These are phyloP conservation scores for Rhodotorula diobovata DNA, from an alignment of 768 basidiomycete genomes.

Conservation along the genomic window DNA sequence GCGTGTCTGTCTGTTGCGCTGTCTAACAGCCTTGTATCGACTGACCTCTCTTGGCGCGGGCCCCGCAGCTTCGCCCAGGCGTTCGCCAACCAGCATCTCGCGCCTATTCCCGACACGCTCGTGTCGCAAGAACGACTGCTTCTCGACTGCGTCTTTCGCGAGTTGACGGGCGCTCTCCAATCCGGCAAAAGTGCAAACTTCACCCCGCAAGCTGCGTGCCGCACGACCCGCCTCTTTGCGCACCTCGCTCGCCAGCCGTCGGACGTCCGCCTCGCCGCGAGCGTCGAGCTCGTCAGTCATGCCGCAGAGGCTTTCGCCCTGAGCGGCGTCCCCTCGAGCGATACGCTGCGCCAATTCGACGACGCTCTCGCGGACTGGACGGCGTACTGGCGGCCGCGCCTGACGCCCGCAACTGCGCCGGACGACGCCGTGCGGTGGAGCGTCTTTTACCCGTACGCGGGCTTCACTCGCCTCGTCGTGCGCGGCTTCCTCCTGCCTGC, in stretches of 20 bases:
- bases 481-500: conserved; percentile 29
- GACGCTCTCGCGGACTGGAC: conserved; percentile 18
- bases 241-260: conserved; percentile 6
- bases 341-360: conserved; percentile 14
- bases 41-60: neutral
- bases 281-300: conserved; percentile 33
- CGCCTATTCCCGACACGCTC: conserved; percentile 19
- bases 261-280: conserved; percentile 37
- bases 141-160: conserved; percentile 37
- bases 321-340: conserved; percentile 18
- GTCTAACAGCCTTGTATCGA: neutral
- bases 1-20: neutral
- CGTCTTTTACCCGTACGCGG: conserved; percentile 29
- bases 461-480: conserved; percentile 29
- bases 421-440: conserved; percentile 20
- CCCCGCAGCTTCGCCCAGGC: conserved; percentile 26
- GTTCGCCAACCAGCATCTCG: conserved; percentile 24
- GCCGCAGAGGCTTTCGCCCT: conserved; percentile 16
- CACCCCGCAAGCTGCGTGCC: conserved; percentile 22
- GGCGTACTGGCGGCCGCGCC: conserved; percentile 32
- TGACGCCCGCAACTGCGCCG: neutral
- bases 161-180: conserved; percentile 35
- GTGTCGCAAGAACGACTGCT: conserved; percentile 27
- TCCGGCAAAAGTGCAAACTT: conserved; percentile 33
- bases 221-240: conserved; percentile 35